A percentile compares a stretch with the other conserved stretches of the same genome.
Conservation (phyloP, 352 stramenopile species). For the Pythium brassicae region DNA sequence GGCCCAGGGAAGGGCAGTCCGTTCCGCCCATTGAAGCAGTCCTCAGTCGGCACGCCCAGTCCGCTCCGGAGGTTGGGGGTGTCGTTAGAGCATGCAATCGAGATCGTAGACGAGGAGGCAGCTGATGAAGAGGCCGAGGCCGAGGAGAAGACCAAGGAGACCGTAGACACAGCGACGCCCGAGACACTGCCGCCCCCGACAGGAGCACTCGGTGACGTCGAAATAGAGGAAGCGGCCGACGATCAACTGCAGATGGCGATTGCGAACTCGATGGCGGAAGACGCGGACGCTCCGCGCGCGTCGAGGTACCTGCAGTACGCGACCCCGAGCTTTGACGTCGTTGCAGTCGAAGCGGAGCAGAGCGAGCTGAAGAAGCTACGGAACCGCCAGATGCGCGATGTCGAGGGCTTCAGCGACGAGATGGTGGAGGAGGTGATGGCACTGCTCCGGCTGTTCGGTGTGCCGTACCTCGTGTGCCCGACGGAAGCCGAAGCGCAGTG, state of each 20-base stretch:
- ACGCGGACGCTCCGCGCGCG: conserved; percentile 14
- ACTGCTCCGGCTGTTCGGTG: conserved; percentile 95
- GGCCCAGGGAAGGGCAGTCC: neutral
- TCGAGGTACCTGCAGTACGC: conserved; percentile 52
- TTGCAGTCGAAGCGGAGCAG: conserved; percentile 50
- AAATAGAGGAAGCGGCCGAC: conserved; percentile 11
- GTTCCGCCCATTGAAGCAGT: neutral
- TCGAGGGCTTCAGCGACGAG: conserved; percentile 95
- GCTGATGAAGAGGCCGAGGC: neutral
- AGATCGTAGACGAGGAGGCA: conserved; percentile 7
- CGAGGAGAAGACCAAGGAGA: neutral
- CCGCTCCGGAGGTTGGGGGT: neutral
- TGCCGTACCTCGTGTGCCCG: conserved; percentile 98
- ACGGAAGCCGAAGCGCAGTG: conserved; percentile 99
- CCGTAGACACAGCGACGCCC: neutral
- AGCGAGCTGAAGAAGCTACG: conserved; percentile 72
- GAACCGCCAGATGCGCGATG: conserved; percentile 82
- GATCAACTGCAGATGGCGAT: conserved; percentile 29
- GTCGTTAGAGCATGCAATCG: conserved; percentile 1
- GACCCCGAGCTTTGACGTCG: conserved; percentile 21
- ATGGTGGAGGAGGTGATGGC: conserved; percentile 98
- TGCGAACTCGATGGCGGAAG: conserved; percentile 26
- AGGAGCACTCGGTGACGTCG: neutral
- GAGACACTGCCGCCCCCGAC: neutral
- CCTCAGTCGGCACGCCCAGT: neutral